A percentile compares a stretch with the other conserved stretches of the same genome.
These are phyloP conservation scores for Paecilomyces formosus DNA, from an alignment of 2,329 filamentous ascomycete species.

Conservation along the genomic window DNA sequence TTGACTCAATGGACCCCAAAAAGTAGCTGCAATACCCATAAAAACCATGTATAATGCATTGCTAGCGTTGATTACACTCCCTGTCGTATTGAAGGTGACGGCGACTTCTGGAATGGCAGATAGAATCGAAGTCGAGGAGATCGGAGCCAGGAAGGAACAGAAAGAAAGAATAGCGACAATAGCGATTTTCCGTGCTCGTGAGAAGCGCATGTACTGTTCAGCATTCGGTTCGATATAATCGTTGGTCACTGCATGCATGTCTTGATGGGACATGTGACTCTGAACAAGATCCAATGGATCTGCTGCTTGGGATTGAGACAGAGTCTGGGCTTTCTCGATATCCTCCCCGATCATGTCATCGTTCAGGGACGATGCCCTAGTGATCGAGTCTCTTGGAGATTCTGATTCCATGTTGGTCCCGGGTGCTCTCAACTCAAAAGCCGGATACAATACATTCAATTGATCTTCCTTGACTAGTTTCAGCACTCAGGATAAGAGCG, in stretches of 20 bases:
- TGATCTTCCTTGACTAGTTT: neutral
- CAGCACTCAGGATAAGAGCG: neutral
- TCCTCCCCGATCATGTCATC: neutral
- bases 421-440: neutral
- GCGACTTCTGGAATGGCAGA: slow-evolving; percentile 70
- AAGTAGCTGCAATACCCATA: slow-evolving; percentile 63
- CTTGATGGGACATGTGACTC: slow-evolving; percentile 26
- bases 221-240: slow-evolving; percentile 39
- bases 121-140: slow-evolving; percentile 66
- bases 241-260: slow-evolving; percentile 17
- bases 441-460: neutral
- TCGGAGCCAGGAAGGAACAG: slow-evolving; percentile 68
- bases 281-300: slow-evolving; percentile 22
- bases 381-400: neutral
- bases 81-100: slow-evolving; percentile 55
- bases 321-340: neutral
- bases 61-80: slow-evolving; percentile 62
- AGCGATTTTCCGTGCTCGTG: slow-evolving; percentile 53
- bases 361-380: neutral
- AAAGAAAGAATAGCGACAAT: slow-evolving; percentile 65
- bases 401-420: neutral
- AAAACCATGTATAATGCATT: slow-evolving; percentile 70
- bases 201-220: slow-evolving; percentile 58
- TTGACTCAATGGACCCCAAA: slow-evolving; percentile 67
- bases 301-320: slow-evolving; percentile 4